A percentile compares a stretch with the other conserved stretches of the same genome.
These are phyloP conservation scores for Hirschioporus abietinus DNA, from an alignment of 768 basidiomycete species.

Conservation along the genomic window DNA sequence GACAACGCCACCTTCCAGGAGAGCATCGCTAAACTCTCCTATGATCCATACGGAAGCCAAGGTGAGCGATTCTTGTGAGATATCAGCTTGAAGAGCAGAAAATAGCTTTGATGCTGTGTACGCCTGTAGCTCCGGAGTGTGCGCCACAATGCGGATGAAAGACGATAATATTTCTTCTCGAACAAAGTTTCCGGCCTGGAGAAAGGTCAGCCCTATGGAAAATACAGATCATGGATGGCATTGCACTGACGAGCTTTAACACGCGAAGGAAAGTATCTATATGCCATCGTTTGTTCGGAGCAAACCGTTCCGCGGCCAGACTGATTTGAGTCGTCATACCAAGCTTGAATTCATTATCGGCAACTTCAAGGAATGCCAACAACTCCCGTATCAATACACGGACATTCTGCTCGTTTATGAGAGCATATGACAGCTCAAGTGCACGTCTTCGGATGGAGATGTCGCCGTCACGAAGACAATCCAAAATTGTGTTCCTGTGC, in stretches of 20 bases:
- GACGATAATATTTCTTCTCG: constrained; percentile 92
- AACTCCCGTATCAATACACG: constrained; percentile 89
- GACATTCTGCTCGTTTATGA: constrained; percentile 94
- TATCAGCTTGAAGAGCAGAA: constrained; percentile 78
- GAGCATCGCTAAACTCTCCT: constrained; percentile 90
- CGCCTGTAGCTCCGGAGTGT: constrained; percentile 94
- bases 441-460: constrained; percentile 97
- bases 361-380: constrained; percentile 93
- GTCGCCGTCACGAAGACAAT: constrained; percentile 97
- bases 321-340: constrained; percentile 98
- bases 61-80: constrained; percentile 95
- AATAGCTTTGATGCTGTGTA: constrained; percentile 94
- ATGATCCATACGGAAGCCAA: constrained; percentile 92
- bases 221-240: not conserved
- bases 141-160: constrained; percentile 93
- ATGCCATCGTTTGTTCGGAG: constrained; percentile 98
- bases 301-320: constrained; percentile 91
- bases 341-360: constrained; percentile 98
- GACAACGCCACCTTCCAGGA: constrained; percentile 81
- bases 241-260: constrained; percentile 69
- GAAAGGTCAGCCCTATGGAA: not conserved
- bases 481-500: constrained; percentile 97
- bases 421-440: constrained; percentile 92
- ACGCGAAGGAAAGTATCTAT: constrained; percentile 95
- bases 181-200: constrained; percentile 94